Conservation (phyloP, 805 yeast species). For the Saturnispora galanensis region DNA sequence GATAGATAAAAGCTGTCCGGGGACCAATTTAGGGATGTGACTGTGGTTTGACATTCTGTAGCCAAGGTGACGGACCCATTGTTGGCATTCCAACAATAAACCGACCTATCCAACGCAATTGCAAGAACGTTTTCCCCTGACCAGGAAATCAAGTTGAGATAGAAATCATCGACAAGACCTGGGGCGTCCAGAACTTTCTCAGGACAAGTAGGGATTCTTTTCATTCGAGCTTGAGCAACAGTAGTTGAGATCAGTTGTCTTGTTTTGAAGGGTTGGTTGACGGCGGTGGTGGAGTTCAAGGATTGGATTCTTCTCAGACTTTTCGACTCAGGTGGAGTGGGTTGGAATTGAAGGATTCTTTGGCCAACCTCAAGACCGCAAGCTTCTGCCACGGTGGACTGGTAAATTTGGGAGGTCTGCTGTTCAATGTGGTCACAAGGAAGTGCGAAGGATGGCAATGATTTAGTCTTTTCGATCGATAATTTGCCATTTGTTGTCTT, state of each 20-base stretch:
- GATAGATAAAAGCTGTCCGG: constrained; percentile 81
- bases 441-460: constrained; percentile 26
- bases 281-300: constrained; percentile 8
- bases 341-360: constrained; percentile 77
- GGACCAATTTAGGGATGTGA: constrained; percentile 81
- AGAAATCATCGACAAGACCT: constrained; percentile 86
- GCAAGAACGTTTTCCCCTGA: constrained; percentile 73
- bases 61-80: constrained; percentile 67
- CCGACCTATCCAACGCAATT: constrained; percentile 73
- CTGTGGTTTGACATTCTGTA: constrained; percentile 43
- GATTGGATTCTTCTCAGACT: constrained; percentile 16
- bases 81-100: constrained; percentile 88
- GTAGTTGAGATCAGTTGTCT: constrained; percentile 28
- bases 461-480: constrained; percentile 28
- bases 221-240: constrained; percentile 55
- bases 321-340: constrained; percentile 61
- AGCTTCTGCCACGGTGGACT: constrained; percentile 83
- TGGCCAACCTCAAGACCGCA: constrained; percentile 82
- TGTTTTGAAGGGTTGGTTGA: constrained; percentile 13
- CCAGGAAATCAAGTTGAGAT: constrained; percentile 82
- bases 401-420: constrained; percentile 49
- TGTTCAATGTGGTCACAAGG: constrained; percentile 47
- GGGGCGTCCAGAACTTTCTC: constrained; percentile 95
- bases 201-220: constrained; percentile 79
- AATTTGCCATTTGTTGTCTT: constrained; percentile 40